Percentiles rank a stretch among this genome's conserved stretches.
Conservation (phyloP, 768 basidiomycete genomes). For the Mycena vitilis region DNA sequence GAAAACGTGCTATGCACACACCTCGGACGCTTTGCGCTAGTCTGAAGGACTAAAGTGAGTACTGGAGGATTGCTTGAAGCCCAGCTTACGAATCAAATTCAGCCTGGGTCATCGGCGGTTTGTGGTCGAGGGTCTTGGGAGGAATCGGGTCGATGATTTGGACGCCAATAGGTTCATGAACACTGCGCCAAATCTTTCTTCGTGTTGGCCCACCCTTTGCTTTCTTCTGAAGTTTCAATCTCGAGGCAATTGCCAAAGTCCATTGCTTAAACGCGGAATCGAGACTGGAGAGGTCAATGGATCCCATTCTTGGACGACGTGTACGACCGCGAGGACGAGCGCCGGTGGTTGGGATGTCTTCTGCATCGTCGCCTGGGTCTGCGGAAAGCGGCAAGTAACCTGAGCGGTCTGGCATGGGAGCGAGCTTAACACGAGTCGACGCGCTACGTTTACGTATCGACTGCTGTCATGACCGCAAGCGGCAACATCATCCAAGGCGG, state of each 20-base stretch:
- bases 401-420: constrained; percentile 49
- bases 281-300: constrained; percentile 82
- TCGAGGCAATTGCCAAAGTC: constrained; percentile 89
- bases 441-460: background rate
- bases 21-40: constrained; percentile 29
- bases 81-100: constrained; percentile 74
- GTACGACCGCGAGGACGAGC: constrained; percentile 50
- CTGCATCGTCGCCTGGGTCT: constrained; percentile 54
- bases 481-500: too few relatives aligned
- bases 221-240: constrained; percentile 85
- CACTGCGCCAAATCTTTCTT: constrained; percentile 83
- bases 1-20: constrained; percentile 66
- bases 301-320: constrained; percentile 59
- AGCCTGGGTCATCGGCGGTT: constrained; percentile 77
- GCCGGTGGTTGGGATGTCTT: constrained; percentile 24
- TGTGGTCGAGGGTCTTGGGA: constrained; percentile 87
- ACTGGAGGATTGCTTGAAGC: background rate
- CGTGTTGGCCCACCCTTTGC: constrained; percentile 69
- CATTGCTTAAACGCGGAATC: constrained; percentile 92
- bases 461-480: too few relatives aligned
- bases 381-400: constrained; percentile 61
- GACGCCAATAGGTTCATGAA: constrained; percentile 66
- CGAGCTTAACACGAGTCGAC: background rate
- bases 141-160: constrained; percentile 42
- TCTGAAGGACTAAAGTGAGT: constrained; percentile 23